A percentile compares a stretch with the other conserved stretches of the same genome.
phyloP scores from a whole-genome alignment of 2,329 filamentous ascomycete species.

The Penicillium hesseltinei region DNA sequence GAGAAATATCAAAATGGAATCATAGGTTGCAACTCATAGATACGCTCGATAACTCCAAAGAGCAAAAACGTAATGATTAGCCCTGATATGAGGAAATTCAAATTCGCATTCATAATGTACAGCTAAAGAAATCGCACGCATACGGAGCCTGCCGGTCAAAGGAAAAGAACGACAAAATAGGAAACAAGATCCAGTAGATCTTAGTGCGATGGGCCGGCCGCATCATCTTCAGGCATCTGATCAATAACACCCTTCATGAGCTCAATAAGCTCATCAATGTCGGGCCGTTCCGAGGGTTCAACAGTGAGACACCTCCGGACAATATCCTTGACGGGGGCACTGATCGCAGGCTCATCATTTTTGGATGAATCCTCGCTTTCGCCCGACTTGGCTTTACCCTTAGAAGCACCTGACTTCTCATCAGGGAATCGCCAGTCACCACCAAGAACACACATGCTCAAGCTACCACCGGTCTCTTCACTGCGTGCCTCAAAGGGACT shows the following conservation, averaged over 20 bases:
- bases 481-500: constrained; percentile 93
- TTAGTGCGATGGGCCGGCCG: constrained; percentile 26
- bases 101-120: constrained; percentile 10
- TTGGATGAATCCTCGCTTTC: constrained; percentile 21
- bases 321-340: constrained; percentile 79
- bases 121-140: background rate
- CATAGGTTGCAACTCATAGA: background rate
- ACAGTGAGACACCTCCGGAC: constrained; percentile 83
- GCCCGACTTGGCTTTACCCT: constrained; percentile 54
- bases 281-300: constrained; percentile 82
- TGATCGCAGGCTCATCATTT: constrained; percentile 59
- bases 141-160: constrained; percentile 12
- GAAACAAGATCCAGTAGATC: background rate
- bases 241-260: constrained; percentile 74
- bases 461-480: constrained; percentile 90
- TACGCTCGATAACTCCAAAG: background rate
- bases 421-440: constrained; percentile 97
- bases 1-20: background rate
- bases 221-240: constrained; percentile 60
- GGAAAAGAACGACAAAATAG: background rate
- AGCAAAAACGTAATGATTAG: background rate
- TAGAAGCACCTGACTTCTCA: constrained; percentile 63
- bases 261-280: constrained; percentile 77
- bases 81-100: background rate
- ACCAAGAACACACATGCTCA: constrained; percentile 87